phyloP scores from a whole-genome alignment of 2,329 filamentous ascomycete genomes.

The Colletotrichum magnum region DNA sequence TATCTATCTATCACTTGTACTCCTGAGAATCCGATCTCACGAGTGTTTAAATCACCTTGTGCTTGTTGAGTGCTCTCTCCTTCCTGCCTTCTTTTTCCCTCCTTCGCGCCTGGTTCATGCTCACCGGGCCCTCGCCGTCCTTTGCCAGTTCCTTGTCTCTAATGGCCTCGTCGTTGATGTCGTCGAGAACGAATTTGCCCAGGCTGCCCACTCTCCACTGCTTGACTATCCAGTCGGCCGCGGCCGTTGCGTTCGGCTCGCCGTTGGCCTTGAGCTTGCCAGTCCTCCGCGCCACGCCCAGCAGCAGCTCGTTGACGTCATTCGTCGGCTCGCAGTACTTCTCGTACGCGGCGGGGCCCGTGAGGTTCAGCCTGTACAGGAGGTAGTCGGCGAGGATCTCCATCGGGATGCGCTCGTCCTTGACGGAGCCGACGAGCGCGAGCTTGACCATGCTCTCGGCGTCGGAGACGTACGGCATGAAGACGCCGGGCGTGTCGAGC shows the following conservation, averaged over 20 bases:
- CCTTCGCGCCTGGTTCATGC: constrained; percentile 79
- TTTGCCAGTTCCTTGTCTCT: constrained; percentile 61
- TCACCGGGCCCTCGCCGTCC: constrained; percentile 63
- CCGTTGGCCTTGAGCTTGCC: constrained; percentile 84
- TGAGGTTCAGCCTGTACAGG: constrained; percentile 84
- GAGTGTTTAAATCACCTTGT: constrained; percentile 24
- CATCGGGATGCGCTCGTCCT: constrained; percentile 85
- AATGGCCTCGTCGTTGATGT: constrained; percentile 74
- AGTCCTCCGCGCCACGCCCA: constrained; percentile 78
- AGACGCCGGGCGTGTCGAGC: constrained; percentile 94
- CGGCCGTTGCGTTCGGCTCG: constrained; percentile 76
- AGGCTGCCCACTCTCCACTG: constrained; percentile 84
- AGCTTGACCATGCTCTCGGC: constrained; percentile 94
- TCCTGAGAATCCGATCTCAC: constrained; percentile 1
- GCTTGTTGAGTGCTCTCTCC: constrained; percentile 47
- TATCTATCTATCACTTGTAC: constrained; percentile 28
- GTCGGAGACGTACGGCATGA: constrained; percentile 90
- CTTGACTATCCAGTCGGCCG: constrained; percentile 85
- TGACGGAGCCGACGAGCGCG: constrained; percentile 91
- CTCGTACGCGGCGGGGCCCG: constrained; percentile 73
- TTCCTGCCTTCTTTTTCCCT: constrained; percentile 71
- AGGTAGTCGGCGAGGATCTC: constrained; percentile 91
- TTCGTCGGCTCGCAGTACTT: constrained; percentile 82
- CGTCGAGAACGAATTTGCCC: constrained; percentile 85
- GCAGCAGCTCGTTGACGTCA: constrained; percentile 81